Percentiles rank a stretch among this genome's conserved stretches.
Conservation (phyloP, 306 rosid species). For the Cercis canadensis region DNA sequence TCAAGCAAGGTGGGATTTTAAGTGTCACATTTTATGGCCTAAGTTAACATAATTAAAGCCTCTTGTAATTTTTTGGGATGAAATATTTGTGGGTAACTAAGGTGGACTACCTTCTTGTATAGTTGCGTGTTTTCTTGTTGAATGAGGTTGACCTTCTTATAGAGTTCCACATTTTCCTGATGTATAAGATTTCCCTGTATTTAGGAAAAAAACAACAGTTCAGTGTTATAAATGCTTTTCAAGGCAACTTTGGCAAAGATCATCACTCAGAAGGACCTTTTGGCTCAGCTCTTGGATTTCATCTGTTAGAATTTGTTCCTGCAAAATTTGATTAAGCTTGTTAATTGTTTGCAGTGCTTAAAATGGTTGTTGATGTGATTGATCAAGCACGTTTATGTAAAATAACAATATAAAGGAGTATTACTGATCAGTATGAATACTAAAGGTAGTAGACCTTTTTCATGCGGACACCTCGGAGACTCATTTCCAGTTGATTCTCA, state of each 20-base stretch:
- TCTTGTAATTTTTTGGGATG: slow-evolving; percentile 24
- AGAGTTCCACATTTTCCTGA: slow-evolving; percentile 59
- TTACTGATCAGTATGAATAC: slow-evolving; percentile 5
- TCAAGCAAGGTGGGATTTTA: slow-evolving; percentile 29
- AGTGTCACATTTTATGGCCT: slow-evolving; percentile 28
- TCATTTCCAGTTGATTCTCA: slow-evolving; percentile 66
- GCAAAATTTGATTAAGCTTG: slow-evolving; percentile 40
- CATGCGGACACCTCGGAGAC: slow-evolving; percentile 65
- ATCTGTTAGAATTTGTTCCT: slow-evolving; percentile 57
- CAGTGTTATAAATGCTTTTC: slow-evolving; percentile 1
- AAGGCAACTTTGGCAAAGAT: slow-evolving; percentile 5
- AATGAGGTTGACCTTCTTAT: slow-evolving; percentile 53
- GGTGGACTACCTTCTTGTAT: slow-evolving; percentile 40
- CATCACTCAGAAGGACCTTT: slow-evolving; percentile 44
- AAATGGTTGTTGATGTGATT: slow-evolving; percentile 15
- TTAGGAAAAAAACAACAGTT: neutral
- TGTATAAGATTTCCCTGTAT: slow-evolving; percentile 48
- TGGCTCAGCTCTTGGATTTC: slow-evolving; percentile 55
- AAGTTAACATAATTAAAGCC: slow-evolving; percentile 17
- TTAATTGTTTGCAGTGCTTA: slow-evolving; percentile 30
- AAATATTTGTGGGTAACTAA: slow-evolving; percentile 18
- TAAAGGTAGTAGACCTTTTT: slow-evolving; percentile 55
- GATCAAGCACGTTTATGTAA: slow-evolving; percentile 11
- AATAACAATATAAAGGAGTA: neutral
- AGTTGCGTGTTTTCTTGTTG: slow-evolving; percentile 46